Evolutionary conservation across 1,284 basidiomycete species (phyloP).

Genomic region (Amylostereum chailletii): DNA sequence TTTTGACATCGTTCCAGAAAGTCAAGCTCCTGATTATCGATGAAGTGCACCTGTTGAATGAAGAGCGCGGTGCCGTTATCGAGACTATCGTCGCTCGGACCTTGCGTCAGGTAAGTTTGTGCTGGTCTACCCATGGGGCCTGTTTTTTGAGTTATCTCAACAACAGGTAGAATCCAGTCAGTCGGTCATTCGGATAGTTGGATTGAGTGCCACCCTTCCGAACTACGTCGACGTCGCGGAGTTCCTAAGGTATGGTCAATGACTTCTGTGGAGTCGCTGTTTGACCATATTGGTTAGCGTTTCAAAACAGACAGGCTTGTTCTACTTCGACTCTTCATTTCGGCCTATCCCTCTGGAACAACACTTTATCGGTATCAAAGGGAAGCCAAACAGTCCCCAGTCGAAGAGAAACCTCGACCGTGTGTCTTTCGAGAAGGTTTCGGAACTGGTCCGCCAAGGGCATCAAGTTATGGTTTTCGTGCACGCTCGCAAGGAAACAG

Average conservation of each 20-base stretch:
- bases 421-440: conserved; percentile 88
- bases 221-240: conserved; percentile 98
- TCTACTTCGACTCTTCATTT: conserved; percentile 98
- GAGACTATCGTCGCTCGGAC: conserved; percentile 98
- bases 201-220: conserved; percentile 95
- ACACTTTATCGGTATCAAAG: conserved; percentile 93
- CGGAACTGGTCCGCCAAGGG: conserved; percentile 74
- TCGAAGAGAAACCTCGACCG: conserved; percentile 86
- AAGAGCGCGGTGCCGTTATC: conserved; percentile 97
- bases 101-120: conserved; percentile 63
- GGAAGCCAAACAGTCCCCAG: conserved; percentile 73
- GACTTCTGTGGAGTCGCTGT: not conserved
- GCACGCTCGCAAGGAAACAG: conserved; percentile 97
- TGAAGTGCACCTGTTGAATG: conserved; percentile 95
- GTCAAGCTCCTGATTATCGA: conserved; percentile 96
- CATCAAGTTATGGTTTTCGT: conserved; percentile 99
- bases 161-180: conserved; percentile 90
- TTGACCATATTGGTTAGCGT: conserved; percentile 44
- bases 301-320: conserved; percentile 84
- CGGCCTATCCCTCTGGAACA: conserved; percentile 96
- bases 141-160: not conserved
- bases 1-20: conserved; percentile 40
- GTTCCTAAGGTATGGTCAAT: conserved; percentile 67
- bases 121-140: not conserved
- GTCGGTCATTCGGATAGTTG: conserved; percentile 96